Conservation (phyloP, 2,329 filamentous ascomycete genomes). For the Lecanicillium sp. region DNA sequence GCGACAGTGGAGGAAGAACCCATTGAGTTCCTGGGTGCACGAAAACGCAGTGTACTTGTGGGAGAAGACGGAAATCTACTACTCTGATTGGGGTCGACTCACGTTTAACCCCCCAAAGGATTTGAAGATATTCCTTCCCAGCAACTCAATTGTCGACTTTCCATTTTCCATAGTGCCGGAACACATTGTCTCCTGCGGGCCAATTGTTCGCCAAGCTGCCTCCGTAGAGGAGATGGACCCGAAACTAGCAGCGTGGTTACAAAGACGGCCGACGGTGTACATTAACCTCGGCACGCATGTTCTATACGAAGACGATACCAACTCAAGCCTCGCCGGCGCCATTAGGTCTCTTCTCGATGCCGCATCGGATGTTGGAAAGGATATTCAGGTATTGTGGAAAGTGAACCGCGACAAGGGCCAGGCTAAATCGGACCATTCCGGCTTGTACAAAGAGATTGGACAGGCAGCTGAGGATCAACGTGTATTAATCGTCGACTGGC, state of each 20-base stretch:
- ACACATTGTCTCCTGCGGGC: conserved; percentile 26
- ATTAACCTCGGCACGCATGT: conserved; percentile 39
- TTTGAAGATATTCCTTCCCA: conserved; percentile 2
- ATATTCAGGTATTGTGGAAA: conserved; percentile 22
- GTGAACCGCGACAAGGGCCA: conserved; percentile 6
- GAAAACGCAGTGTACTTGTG: conserved; percentile 2
- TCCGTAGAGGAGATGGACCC: conserved; percentile 31
- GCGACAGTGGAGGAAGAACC: not conserved
- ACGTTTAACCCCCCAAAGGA: not conserved
- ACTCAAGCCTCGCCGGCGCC: conserved; percentile 17
- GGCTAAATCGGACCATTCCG: conserved; percentile 9
- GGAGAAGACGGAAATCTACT: conserved; percentile 1
- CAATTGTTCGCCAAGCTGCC: conserved; percentile 32
- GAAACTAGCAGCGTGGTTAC: conserved; percentile 34
- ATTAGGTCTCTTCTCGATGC: conserved; percentile 8
- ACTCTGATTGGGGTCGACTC: conserved; percentile 3
- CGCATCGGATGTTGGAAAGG: not conserved
- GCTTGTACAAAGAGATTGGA: conserved; percentile 11
- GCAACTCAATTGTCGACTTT: conserved; percentile 13
- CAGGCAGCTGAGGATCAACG: conserved; percentile 9
- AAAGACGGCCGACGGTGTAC: conserved; percentile 32
- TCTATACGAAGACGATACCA: conserved; percentile 14
- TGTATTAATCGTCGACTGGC: conserved; percentile 18
- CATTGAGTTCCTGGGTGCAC: not conserved
- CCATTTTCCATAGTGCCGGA: conserved; percentile 29